Base-by-base conservation (phyloP, 2,329 filamentous ascomycete genomes). In the Cercospora sp. region DNA sequence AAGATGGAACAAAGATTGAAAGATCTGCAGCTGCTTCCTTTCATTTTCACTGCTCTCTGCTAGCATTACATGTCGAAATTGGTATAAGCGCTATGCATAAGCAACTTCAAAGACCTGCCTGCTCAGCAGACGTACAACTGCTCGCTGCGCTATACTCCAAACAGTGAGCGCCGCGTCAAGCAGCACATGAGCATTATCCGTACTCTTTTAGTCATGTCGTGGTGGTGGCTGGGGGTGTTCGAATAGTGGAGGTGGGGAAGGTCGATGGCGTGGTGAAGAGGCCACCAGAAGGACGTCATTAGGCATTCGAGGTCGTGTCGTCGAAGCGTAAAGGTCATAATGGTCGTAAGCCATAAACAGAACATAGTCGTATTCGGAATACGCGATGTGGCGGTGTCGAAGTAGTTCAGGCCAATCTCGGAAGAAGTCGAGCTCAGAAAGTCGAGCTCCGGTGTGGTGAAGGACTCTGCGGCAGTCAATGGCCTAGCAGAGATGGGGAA, bases 71-170 rank as follows among this genome's bases (percentile, higher is more conserved):
- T 69, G 68, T 70, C 68, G 68, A 69, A 71, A 70, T 69, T 73
- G 71, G 71, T 73, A 73, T 73, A 65, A 70, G 69, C 71, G 71
- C 71, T 73, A 73, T 73, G 71, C 69, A 70, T 68, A 69, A 69
- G 64, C 69, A 70, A 67, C 64, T 65, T 62, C 66, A 65, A 67
- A 68, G 59, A 58, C 53, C 51, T 65, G 68, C 67, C 60, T 62
- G 18, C 53, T 61, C 63, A 63, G 62, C 66, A 72, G 60, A 62
- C 60, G 26, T 58, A 61, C 59, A 66, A 68, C 65, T 60, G 58
- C 60, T 65, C 65, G 64, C 68, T 65, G 48, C 68, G 68, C 68
- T 65, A 63, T 63, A 63, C 55, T 59, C 48, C 36, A 64, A 42
- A 60, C 68, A 62, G 53, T 57, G 45, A 28, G 61, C 30, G 30